phyloP scores from a whole-genome alignment of 768 basidiomycete species.

The Lyophyllum semitale region DNA sequence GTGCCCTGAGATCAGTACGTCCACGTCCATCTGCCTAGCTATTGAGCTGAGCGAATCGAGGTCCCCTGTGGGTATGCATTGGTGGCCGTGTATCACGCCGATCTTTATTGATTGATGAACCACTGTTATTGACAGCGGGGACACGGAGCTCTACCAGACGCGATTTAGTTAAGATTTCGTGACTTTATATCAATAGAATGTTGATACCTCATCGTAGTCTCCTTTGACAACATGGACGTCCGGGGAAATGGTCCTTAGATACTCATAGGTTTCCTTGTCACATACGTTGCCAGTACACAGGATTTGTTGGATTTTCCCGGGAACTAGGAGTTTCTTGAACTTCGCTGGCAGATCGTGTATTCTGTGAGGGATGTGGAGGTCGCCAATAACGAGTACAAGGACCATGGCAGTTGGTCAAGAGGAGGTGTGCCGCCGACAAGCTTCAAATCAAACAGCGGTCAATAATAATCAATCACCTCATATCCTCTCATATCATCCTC shows the following conservation, averaged over 20 bases:
- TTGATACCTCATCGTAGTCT: slow-evolving; percentile 90
- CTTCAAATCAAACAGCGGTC: no score
- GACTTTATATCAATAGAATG: background rate
- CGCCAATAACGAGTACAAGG: slow-evolving; percentile 94
- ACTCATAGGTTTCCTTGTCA: slow-evolving; percentile 97
- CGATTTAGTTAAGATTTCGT: background rate
- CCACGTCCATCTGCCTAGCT: slow-evolving; percentile 96
- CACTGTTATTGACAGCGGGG: slow-evolving; percentile 81
- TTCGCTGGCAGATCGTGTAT: slow-evolving; percentile 90
- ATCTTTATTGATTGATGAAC: slow-evolving; percentile 85
- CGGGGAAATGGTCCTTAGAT: slow-evolving; percentile 89
- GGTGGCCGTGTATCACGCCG: slow-evolving; percentile 93
- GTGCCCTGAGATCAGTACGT: slow-evolving; percentile 90
- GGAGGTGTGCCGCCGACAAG: background rate
- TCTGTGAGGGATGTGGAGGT: slow-evolving; percentile 93
- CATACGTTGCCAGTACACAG: slow-evolving; percentile 97
- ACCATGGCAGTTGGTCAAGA: slow-evolving; percentile 55
- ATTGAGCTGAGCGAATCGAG: slow-evolving; percentile 86
- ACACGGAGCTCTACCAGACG: slow-evolving; percentile 53
- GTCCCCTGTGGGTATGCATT: slow-evolving; percentile 90
- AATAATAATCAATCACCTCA: no score
- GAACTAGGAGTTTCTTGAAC: slow-evolving; percentile 95
- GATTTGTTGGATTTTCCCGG: slow-evolving; percentile 98
- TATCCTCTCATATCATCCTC: no score
- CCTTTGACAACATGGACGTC: slow-evolving; percentile 92